Evolutionary conservation across 495 filamentous ascomycete genomes (phyloP), one percentile per base, ranked within the genome.

Genomic region (Tuber borchii): DNA sequence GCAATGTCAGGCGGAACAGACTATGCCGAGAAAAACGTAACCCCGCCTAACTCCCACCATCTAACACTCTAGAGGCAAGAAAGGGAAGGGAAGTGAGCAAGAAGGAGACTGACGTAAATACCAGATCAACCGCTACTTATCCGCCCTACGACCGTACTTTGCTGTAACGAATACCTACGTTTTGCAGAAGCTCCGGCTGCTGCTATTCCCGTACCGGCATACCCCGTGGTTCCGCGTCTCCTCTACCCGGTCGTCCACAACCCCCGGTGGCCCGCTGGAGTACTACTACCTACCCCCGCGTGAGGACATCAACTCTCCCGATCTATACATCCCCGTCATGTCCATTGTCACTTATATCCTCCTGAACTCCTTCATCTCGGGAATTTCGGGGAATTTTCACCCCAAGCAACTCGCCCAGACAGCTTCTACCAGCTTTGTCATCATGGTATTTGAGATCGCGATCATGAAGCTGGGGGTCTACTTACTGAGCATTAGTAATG

Each of bases 321-420:
- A 99, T 85, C 97, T 98, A 93, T 99, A 99, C 87, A 98, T 99
- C 79, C 95, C 95, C 43, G 85, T 91, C 80, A 93, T 93, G 91
- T 94, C 95, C 7, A 86, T 99, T 72, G 93, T 98, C 69, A 99
- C 96, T 34, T 99, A 99, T 85, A 95, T 98, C 79, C 92, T 98
- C 34, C 87, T 99, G 20, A 93, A 91, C 37, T 93, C 94, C 4
- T 87, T 98, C 44, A 86, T 98, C 75, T 94, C 95, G 42, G 96
- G 95, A 20, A 88, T 99, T 71, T 89, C 91, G n/a, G 96, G 96
- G 5, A 87, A 91, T 76, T 99, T 99, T 85, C 91, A 97, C 76
- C 95, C 95, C 0, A 94, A 98, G 82, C 87, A 98, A 71, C 87
- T 99, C 42, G 96, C 95, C 9, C 90, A 91, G 77, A 96, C 92